Evolutionary conservation across 805 yeast genomes (phyloP), one percentile per base, ranked within the genome.

Genomic region (Pichia paraexigua): DNA sequence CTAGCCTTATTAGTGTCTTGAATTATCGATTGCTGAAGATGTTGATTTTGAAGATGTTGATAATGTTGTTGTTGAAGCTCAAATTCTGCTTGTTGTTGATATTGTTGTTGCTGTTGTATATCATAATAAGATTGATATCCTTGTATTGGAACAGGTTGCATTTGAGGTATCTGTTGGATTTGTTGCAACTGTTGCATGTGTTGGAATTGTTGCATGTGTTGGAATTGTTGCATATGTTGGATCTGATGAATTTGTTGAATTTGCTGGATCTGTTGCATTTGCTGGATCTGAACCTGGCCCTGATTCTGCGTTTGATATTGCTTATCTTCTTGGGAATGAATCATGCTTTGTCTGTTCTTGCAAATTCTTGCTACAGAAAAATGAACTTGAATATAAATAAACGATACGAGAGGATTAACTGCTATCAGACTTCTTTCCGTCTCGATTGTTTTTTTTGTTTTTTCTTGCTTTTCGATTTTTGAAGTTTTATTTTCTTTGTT

Each of bases 171-270:
- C 13, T 43, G 45, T 39, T 45, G 48, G 18, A n/a, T 24, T 15
- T 43, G 43, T 17, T 42, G 41, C 20, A 40, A 21, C 7, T 41
- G 41, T 18, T 41, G 44, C 5, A 28, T 13, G 18, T 47, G 49
- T n/a, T 40, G 45, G n/a, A 41, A 17, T 12, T 47, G 49, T 17
- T 40, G 45, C 21, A 35, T 21, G 17, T 48, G 51, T 27, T 48
- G 51, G 25, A 41, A 2, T 18, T 47, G 41, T 7, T 41, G 44
- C 24, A 20, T 20, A 3, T 47, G 41, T 22, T 41, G 45, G 2
- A 21, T 13, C 13, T 47, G 50, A 13, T 41, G 45, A 5, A 22
- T 21, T 7, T 30, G 41, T 18, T 47, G 50, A 1, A 20, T 22
- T 20, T 27, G 32, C 2, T 47, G 49, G 21, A 32, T 25, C 22